Percentiles rank a stretch among this genome's conserved stretches.
Conservation (phyloP, 192 early-diverging fungal species). For the Mortierella antarctica region DNA sequence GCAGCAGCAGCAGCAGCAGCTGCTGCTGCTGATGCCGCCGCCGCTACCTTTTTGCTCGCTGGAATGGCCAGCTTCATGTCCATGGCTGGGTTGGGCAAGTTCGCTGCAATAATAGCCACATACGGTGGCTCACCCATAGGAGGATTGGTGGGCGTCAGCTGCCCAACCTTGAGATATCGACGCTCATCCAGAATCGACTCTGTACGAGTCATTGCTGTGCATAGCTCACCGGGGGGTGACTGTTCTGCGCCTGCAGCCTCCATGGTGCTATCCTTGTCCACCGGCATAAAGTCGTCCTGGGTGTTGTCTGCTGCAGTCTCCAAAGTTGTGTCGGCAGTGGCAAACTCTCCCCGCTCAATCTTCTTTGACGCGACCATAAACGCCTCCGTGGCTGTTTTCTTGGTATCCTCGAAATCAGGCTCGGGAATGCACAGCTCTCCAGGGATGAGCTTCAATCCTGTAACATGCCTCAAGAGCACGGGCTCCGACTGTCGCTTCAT, state of each 20-base stretch:
- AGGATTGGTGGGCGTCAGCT: conserved; percentile 40
- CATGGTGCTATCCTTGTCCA: background rate
- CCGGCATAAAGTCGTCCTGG: background rate
- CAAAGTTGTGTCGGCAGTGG: conserved; percentile 13
- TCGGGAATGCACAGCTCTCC: conserved; percentile 38
- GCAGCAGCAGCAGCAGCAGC: background rate
- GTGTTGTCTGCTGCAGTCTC: background rate
- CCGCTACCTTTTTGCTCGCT: conserved; percentile 25
- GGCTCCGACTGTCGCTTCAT: conserved; percentile 4
- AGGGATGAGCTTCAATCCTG: conserved; percentile 41
- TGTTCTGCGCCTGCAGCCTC: background rate
- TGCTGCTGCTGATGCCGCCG: conserved; percentile 11
- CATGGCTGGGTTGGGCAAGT: conserved; percentile 32
- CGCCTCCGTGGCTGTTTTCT: conserved; percentile 13
- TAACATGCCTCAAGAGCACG: conserved; percentile 21
- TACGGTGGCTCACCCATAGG: conserved; percentile 33
- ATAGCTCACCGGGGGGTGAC: background rate
- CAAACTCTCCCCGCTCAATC: conserved; percentile 25
- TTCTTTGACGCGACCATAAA: conserved; percentile 13
- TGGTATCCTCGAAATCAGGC: conserved; percentile 24
- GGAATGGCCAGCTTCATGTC: conserved; percentile 43
- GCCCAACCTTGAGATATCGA: conserved; percentile 32
- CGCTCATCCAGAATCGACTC: conserved; percentile 46
- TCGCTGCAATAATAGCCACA: conserved; percentile 42
- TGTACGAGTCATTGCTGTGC: conserved; percentile 41